Percentiles rank a stretch among this genome's conserved stretches.
phyloP scores from a whole-genome alignment of 2,329 filamentous ascomycete genomes.

The Cordyceps militaris region DNA sequence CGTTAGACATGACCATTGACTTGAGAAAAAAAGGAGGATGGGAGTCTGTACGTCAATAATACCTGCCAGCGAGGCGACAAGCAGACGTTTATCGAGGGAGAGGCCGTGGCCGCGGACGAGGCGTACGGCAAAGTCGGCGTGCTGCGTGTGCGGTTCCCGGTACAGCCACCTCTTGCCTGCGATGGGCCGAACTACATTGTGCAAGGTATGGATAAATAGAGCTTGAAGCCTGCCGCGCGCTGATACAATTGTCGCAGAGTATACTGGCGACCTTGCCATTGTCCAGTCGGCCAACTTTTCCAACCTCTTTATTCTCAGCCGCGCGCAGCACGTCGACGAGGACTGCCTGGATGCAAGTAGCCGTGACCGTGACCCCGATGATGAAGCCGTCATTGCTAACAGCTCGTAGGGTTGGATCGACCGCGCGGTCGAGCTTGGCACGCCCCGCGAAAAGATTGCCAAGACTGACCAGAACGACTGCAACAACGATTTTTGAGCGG shows the following conservation, averaged over 20 bases:
- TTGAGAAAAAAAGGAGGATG: slow-evolving; percentile 20
- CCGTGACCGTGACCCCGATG: not conserved
- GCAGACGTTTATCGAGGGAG: slow-evolving; percentile 24
- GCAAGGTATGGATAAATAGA: slow-evolving; percentile 21
- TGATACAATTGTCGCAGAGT: slow-evolving; percentile 17
- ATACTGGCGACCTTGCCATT: slow-evolving; percentile 25
- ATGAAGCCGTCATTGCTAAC: not conserved
- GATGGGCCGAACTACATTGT: slow-evolving; percentile 29
- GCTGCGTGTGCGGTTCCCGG: slow-evolving; percentile 26
- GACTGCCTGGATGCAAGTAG: slow-evolving; percentile 22
- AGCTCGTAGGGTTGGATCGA: slow-evolving; percentile 21
- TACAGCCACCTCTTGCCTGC: slow-evolving; percentile 22
- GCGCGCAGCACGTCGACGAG: slow-evolving; percentile 23
- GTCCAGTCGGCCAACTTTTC: slow-evolving; percentile 27
- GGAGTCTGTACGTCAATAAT: slow-evolving; percentile 27
- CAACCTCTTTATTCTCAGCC: slow-evolving; percentile 27
- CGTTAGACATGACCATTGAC: not conserved
- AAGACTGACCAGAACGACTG: slow-evolving; percentile 23
- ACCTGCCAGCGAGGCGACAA: slow-evolving; percentile 21
- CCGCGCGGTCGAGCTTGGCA: slow-evolving; percentile 21
- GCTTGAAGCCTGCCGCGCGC: not conserved
- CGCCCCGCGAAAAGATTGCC: slow-evolving; percentile 20
- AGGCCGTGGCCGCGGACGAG: slow-evolving; percentile 22
- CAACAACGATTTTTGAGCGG: slow-evolving; percentile 6
- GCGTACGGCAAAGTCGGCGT: slow-evolving; percentile 24